Evolutionary conservation across 352 stramenopile species (phyloP).

Genomic region (Phytophthora pistaciae): DNA sequence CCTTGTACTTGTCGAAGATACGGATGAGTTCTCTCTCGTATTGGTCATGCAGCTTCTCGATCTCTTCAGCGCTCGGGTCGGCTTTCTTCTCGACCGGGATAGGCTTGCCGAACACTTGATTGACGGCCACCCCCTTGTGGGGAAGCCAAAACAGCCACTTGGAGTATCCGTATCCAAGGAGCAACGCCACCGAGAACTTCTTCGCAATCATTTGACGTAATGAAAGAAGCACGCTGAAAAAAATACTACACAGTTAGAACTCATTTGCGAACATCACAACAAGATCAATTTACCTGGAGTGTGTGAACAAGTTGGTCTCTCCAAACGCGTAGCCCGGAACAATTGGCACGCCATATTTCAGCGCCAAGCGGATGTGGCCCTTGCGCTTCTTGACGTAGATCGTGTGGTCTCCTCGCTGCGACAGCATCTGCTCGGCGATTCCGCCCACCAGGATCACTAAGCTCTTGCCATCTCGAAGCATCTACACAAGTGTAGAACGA

Average conservation of each 20-base stretch:
- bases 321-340: constrained; percentile 85
- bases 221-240: constrained; percentile 58
- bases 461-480: constrained; percentile 76
- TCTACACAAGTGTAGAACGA: constrained; percentile 19
- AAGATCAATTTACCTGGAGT: constrained; percentile 59
- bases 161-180: constrained; percentile 66
- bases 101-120: constrained; percentile 81
- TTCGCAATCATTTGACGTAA: constrained; percentile 79
- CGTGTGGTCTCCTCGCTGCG: constrained; percentile 70
- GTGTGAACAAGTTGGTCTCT: constrained; percentile 86
- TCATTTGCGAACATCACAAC: not conserved
- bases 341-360: constrained; percentile 81
- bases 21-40: constrained; percentile 80
- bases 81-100: constrained; percentile 72
- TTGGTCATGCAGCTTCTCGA: constrained; percentile 70
- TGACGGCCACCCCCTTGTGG: constrained; percentile 63
- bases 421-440: constrained; percentile 88
- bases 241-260: not conserved
- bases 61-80: constrained; percentile 64
- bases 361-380: constrained; percentile 79
- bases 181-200: constrained; percentile 69
- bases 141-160: constrained; percentile 67
- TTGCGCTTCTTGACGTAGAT: constrained; percentile 88
- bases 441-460: constrained; percentile 84
- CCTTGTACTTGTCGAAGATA: constrained; percentile 89